A percentile compares a stretch with the other conserved stretches of the same genome.
Conservation (phyloP, 2,329 filamentous ascomycete genomes). For the Dothiorella sarmentorum region DNA sequence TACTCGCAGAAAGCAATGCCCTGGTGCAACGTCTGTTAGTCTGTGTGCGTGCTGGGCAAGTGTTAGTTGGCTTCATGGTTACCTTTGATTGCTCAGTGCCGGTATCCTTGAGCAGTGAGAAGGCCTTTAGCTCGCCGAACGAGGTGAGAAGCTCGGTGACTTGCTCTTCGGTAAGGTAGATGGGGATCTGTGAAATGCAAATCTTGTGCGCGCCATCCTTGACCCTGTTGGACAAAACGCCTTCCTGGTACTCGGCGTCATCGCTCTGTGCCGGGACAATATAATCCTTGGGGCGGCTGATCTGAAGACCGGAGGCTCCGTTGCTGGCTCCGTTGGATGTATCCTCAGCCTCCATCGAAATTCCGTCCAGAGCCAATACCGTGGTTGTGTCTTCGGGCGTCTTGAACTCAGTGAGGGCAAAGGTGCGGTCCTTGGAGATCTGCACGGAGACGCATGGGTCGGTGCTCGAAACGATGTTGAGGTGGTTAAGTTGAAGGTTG, state of each 20-base stretch:
- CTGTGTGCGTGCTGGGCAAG: conserved; percentile 17
- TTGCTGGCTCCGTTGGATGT: conserved; percentile 51
- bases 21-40: conserved; percentile 43
- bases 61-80: conserved; percentile 40
- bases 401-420: conserved; percentile 90
- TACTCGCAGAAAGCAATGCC: conserved; percentile 98
- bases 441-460: conserved; percentile 86
- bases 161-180: conserved; percentile 85
- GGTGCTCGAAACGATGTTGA: conserved; percentile 80
- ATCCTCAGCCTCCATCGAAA: conserved; percentile 76
- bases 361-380: conserved; percentile 84
- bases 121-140: conserved; percentile 91
- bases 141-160: conserved; percentile 84
- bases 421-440: conserved; percentile 72
- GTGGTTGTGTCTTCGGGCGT: conserved; percentile 83
- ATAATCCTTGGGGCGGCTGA: conserved; percentile 92
- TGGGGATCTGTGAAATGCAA: conserved; percentile 82
- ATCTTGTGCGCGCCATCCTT: conserved; percentile 95
- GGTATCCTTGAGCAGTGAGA: conserved; percentile 82
- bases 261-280: conserved; percentile 81
- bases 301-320: conserved; percentile 61
- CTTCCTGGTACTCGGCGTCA: conserved; percentile 69
- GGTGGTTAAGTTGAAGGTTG: conserved; percentile 93
- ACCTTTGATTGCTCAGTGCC: conserved; percentile 83
- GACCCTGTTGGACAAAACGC: conserved; percentile 74